Evolutionary conservation across 176 grass and related monocot species (phyloP).

Genomic region (Musa itinerans): DNA sequence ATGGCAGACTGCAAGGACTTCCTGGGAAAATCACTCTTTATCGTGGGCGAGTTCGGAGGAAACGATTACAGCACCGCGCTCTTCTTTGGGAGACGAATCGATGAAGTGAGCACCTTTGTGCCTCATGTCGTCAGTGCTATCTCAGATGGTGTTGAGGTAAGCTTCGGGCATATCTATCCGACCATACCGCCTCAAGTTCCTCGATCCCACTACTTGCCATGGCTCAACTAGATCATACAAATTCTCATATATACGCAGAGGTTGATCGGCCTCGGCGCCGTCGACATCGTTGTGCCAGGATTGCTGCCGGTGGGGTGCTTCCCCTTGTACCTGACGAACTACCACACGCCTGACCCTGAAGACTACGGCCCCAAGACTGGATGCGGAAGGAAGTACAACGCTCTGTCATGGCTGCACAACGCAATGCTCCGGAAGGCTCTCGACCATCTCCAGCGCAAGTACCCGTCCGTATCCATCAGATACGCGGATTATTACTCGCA

Average conservation of each 20-base stretch:
- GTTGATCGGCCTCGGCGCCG: slow-evolving; percentile 47
- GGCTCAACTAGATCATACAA: background rate
- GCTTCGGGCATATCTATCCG: background rate
- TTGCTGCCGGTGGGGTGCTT: slow-evolving; percentile 73
- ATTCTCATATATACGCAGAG: slow-evolving; percentile 23
- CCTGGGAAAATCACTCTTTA: slow-evolving; percentile 26
- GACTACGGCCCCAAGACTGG: slow-evolving; percentile 52
- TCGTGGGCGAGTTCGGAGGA: slow-evolving; percentile 39
- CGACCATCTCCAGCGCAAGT: slow-evolving; percentile 33
- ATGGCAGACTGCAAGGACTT: slow-evolving; percentile 29
- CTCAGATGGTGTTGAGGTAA: slow-evolving; percentile 53
- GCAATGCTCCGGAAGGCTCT: slow-evolving; percentile 34
- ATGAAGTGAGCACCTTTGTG: slow-evolving; percentile 39
- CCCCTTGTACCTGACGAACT: slow-evolving; percentile 65
- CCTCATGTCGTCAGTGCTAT: slow-evolving; percentile 43
- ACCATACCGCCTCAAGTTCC: background rate
- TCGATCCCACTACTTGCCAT: background rate
- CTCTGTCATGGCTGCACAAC: slow-evolving; percentile 64
- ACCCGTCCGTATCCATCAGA: slow-evolving; percentile 45
- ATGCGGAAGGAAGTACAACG: slow-evolving; percentile 52
- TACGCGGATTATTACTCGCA: slow-evolving; percentile 64
- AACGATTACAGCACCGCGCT: slow-evolving; percentile 79
- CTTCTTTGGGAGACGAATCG: slow-evolving; percentile 40
- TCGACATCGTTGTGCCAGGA: slow-evolving; percentile 67
- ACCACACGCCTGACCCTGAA: slow-evolving; percentile 33